Percentiles rank a stretch among this genome's conserved stretches.
Conservation (phyloP, 345 rosid species). For the Salix arbutifolia region DNA sequence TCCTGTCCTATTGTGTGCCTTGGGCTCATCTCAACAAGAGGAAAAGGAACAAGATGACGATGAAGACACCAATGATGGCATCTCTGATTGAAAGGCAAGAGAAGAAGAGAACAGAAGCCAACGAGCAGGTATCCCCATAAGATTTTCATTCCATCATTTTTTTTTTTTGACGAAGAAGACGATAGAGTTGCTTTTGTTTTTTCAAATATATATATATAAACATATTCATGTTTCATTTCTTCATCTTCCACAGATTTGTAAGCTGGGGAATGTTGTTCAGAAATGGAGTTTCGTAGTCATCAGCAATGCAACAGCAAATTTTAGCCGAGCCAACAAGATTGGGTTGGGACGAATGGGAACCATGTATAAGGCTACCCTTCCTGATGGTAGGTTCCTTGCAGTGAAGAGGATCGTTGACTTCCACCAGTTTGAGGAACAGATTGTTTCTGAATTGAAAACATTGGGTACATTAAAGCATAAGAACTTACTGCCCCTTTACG, state of each 20-base stretch:
- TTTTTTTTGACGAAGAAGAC: too few relatives aligned
- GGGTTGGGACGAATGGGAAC: constrained; percentile 1
- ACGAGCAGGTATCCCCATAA: not conserved
- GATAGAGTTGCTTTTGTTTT: too few relatives aligned
- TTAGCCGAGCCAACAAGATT: not conserved
- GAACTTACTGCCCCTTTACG: constrained; percentile 15
- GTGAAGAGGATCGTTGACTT: constrained; percentile 5
- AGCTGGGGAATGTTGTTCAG: not conserved
- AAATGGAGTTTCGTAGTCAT: constrained; percentile 1
- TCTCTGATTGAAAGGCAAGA: not conserved
- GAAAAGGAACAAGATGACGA: not conserved
- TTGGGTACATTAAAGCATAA: constrained; percentile 13
- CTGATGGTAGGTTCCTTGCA: constrained; percentile 12
- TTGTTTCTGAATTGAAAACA: constrained; percentile 6
- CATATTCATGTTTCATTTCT: not conserved
- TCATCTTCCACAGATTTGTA: not conserved
- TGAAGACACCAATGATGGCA: not conserved
- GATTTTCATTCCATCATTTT: not conserved
- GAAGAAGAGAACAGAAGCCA: not conserved
- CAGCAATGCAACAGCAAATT: not conserved
- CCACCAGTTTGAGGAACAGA: not conserved
- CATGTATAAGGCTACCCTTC: constrained; percentile 7
- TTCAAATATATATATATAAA: too few relatives aligned
- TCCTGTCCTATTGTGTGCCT: constrained; percentile 5
- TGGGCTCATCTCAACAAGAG: not conserved